phyloP scores from a whole-genome alignment of 2,329 filamentous ascomycete species.

The Colletotrichum cuscutae region DNA sequence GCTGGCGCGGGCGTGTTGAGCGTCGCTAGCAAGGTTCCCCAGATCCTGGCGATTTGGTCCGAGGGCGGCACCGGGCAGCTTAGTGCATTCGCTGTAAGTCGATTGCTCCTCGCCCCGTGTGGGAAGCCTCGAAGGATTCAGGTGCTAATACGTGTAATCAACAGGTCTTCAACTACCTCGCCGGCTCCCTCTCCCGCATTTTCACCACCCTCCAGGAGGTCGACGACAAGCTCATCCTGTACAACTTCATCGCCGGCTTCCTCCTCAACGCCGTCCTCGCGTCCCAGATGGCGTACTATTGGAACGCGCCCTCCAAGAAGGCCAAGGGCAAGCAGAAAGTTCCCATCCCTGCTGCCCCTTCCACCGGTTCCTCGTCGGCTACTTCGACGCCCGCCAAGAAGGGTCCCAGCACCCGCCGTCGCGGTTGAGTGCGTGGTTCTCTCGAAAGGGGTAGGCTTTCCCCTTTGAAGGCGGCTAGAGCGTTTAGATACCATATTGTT shows the following conservation, averaged over 20 bases:
- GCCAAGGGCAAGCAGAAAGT: conserved; percentile 54
- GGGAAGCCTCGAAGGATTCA: background rate
- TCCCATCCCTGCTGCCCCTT: conserved; percentile 37
- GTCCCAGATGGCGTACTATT: conserved; percentile 94
- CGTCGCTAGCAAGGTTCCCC: conserved; percentile 91
- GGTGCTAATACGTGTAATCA: background rate
- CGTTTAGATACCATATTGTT: conserved; percentile 25
- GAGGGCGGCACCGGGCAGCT: conserved; percentile 93
- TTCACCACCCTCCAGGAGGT: conserved; percentile 99
- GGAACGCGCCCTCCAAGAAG: conserved; percentile 75
- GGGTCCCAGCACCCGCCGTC: conserved; percentile 55
- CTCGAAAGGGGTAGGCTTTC: background rate
- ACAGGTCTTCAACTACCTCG: conserved; percentile 97
- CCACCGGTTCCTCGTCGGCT: conserved; percentile 37
- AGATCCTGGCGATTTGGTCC: conserved; percentile 87
- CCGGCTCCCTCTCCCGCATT: conserved; percentile 91
- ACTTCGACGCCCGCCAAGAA: conserved; percentile 46
- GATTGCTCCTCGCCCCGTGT: background rate
- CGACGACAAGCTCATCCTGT: conserved; percentile 94
- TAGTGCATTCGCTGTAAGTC: conserved; percentile 91
- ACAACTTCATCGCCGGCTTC: conserved; percentile 93
- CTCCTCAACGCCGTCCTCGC: conserved; percentile 88
- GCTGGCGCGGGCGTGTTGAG: conserved; percentile 85
- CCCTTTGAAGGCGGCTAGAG: background rate
- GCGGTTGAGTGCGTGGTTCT: conserved; percentile 44